These are phyloP conservation scores for Septoria linicola DNA, from an alignment of 2,329 filamentous ascomycete genomes.

Conservation along the genomic window DNA sequence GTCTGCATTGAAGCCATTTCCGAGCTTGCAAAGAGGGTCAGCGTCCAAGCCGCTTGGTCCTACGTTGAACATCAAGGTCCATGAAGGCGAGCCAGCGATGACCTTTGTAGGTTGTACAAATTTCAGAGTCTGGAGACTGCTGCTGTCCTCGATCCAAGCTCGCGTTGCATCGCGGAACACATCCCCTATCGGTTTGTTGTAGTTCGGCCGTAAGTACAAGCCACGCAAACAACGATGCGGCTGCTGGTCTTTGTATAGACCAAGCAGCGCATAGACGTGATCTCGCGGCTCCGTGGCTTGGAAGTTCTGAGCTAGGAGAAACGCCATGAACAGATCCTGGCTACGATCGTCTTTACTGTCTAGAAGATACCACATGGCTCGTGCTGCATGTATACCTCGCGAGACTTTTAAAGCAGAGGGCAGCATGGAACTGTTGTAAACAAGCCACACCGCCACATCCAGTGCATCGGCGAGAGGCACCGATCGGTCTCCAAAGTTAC, in stretches of 20 bases:
- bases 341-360: not conserved
- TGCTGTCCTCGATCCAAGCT: not conserved
- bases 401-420: not conserved
- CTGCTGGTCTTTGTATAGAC: not conserved
- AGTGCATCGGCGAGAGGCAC: not conserved
- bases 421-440: not conserved
- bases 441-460: not conserved
- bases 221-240: not conserved
- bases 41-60: not conserved
- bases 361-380: not conserved
- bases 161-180: constrained; percentile 7
- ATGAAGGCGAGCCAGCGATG: not conserved
- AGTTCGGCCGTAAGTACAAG: not conserved
- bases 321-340: not conserved
- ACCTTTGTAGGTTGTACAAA: not conserved
- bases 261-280: constrained; percentile 3
- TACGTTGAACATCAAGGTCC: not conserved
- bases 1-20: not conserved
- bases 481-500: not conserved
- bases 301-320: not conserved
- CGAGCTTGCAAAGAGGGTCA: not conserved
- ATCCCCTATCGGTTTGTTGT: not conserved
- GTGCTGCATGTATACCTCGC: not conserved
- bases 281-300: not conserved
- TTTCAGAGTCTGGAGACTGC: not conserved